These are phyloP conservation scores for Fusarium fracticaudum DNA, from an alignment of 2,329 filamentous ascomycete species.

Conservation along the genomic window DNA sequence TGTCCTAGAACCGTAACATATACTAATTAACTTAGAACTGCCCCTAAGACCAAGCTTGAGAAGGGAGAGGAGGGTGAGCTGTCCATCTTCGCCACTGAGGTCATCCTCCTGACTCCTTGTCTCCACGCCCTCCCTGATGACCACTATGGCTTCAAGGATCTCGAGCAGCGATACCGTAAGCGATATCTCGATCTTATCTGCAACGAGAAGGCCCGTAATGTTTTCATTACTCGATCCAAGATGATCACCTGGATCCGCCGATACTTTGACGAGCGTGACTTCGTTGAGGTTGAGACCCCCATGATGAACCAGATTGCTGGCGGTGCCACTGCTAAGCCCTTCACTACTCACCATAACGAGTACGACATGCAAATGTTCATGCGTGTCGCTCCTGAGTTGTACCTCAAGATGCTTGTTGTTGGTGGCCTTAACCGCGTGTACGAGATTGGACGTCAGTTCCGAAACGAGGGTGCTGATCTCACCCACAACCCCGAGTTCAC, in stretches of 20 bases:
- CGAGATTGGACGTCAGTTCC: slow-evolving; percentile 94
- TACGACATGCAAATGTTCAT: slow-evolving; percentile 94
- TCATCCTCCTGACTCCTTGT: slow-evolving; percentile 88
- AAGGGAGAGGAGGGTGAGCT: slow-evolving; percentile 81
- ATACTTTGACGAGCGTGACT: slow-evolving; percentile 88
- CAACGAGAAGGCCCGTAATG: slow-evolving; percentile 86
- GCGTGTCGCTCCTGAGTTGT: slow-evolving; percentile 93
- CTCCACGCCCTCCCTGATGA: slow-evolving; percentile 80
- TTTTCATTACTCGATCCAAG: slow-evolving; percentile 86
- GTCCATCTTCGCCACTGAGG: slow-evolving; percentile 89
- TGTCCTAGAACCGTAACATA: not conserved
- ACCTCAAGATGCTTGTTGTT: slow-evolving; percentile 95
- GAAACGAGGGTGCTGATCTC: slow-evolving; percentile 78
- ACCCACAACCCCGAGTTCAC: slow-evolving; percentile 99
- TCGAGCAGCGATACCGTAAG: slow-evolving; percentile 92
- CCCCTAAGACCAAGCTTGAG: slow-evolving; percentile 87
- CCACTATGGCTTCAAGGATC: slow-evolving; percentile 94
- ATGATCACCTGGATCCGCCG: slow-evolving; percentile 88
- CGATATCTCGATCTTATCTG: slow-evolving; percentile 96
- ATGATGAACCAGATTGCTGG: slow-evolving; percentile 98
- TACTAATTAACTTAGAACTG: slow-evolving; percentile 66
- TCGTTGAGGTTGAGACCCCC: slow-evolving; percentile 94
- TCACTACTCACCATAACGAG: slow-evolving; percentile 96
- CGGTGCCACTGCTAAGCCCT: slow-evolving; percentile 92
- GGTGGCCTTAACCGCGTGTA: slow-evolving; percentile 95